Conservation (phyloP, 305 asterid genomes). For the Coffea humblotiana region DNA sequence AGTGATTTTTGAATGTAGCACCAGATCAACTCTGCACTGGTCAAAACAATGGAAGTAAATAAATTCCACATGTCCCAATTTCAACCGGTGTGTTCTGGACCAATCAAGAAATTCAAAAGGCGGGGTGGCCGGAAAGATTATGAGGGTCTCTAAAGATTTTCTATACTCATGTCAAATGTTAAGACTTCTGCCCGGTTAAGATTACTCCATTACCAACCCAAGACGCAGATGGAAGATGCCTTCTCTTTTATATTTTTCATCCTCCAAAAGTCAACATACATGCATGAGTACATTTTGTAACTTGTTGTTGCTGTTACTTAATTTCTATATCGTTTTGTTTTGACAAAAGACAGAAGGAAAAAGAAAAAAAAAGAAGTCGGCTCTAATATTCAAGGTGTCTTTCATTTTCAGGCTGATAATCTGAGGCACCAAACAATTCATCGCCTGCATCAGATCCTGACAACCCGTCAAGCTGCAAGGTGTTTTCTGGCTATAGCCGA, state of each 20-base stretch:
- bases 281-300: conserved; percentile 23
- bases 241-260: background rate
- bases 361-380: no score
- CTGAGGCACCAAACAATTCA: conserved; percentile 69
- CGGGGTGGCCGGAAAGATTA: conserved; percentile 21
- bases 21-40: background rate
- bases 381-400: background rate
- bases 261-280: conserved; percentile 43
- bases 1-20: conserved; percentile 1
- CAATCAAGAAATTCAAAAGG: conserved; percentile 5
- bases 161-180: conserved; percentile 8
- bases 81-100: conserved; percentile 1
- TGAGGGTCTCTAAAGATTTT: conserved; percentile 7
- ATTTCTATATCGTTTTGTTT: background rate
- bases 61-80: background rate
- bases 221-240: conserved; percentile 5
- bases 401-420: conserved; percentile 52
- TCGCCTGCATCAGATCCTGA: conserved; percentile 58
- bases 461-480: conserved; percentile 60
- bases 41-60: background rate
- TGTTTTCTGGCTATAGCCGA: conserved; percentile 66
- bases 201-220: conserved; percentile 9
- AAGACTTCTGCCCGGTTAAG: conserved; percentile 7
- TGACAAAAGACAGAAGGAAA: background rate
- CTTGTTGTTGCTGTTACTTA: background rate